Evolutionary conservation across 441 rosid genomes (phyloP).

Genomic region (Euphorbia celastroides): DNA sequence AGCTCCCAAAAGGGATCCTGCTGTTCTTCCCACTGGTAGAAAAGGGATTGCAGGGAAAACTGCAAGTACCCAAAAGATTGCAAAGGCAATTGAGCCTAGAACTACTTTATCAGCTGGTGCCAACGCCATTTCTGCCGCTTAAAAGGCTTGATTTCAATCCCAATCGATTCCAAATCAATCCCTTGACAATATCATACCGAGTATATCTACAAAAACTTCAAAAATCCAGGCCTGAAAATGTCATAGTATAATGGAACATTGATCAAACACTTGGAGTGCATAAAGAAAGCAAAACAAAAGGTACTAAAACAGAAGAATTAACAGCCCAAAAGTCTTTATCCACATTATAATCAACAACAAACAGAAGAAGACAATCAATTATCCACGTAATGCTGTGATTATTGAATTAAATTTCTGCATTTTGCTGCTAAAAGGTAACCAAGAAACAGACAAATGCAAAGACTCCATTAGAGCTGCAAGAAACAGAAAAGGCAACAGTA

Average conservation of each 20-base stretch:
- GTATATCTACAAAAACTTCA: not conserved
- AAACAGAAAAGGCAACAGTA: not conserved
- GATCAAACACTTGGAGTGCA: not conserved
- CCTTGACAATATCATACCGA: not conserved
- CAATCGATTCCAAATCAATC: not conserved
- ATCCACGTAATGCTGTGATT: not conserved
- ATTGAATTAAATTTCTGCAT: not conserved
- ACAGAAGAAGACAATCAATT: not conserved
- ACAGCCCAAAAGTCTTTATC: not conserved
- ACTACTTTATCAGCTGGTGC: slow-evolving; percentile 39
- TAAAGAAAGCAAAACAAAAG: not conserved
- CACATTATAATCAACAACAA: not conserved
- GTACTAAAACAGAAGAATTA: not conserved
- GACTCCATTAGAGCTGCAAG: not conserved
- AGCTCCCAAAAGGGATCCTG: slow-evolving; percentile 77
- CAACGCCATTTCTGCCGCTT: slow-evolving; percentile 37
- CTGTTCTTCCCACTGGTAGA: slow-evolving; percentile 79
- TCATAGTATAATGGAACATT: not conserved
- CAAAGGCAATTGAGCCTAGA: slow-evolving; percentile 63
- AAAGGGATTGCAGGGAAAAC: slow-evolving; percentile 79
- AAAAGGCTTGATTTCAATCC: not conserved
- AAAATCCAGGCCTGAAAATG: slow-evolving; percentile 5
- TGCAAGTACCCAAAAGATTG: slow-evolving; percentile 72
- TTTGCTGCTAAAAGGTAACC: not conserved
- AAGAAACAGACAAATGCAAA: not conserved